phyloP scores from a whole-genome alignment of 2,329 filamentous ascomycete genomes.

The Aspergillus phoenicis region DNA sequence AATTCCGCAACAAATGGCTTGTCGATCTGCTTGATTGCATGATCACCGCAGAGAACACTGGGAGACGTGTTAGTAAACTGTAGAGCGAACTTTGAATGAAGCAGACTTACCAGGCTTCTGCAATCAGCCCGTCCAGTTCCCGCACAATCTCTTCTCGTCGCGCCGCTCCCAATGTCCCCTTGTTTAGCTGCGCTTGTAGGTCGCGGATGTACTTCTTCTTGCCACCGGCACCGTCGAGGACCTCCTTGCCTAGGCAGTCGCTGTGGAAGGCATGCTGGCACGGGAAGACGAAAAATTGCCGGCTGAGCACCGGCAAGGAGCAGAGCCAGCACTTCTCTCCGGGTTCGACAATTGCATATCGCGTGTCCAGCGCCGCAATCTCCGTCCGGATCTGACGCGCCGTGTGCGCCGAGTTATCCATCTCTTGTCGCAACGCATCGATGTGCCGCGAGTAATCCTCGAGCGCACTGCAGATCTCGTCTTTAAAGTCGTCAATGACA shows the following conservation, averaged over 20 bases:
- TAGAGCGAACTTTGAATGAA: constrained; percentile 15
- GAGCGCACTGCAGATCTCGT: constrained; percentile 91
- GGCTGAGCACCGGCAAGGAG: constrained; percentile 77
- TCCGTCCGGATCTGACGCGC: constrained; percentile 89
- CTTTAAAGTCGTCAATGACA: constrained; percentile 98
- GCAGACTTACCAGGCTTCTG: constrained; percentile 74
- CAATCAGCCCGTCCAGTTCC: constrained; percentile 90
- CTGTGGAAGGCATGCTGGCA: constrained; percentile 98
- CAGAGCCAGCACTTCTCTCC: constrained; percentile 94
- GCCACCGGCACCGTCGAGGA: constrained; percentile 78
- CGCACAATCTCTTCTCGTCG: constrained; percentile 80
- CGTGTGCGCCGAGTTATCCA: constrained; percentile 90
- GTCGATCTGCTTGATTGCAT: constrained; percentile 91
- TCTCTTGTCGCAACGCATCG: constrained; percentile 83
- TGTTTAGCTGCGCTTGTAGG: constrained; percentile 79
- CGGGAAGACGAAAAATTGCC: constrained; percentile 97
- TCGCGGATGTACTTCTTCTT: constrained; percentile 81
- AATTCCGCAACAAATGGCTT: constrained; percentile 80
- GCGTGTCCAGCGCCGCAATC: constrained; percentile 79
- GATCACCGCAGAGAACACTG: constrained; percentile 90
- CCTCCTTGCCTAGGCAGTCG: constrained; percentile 84
- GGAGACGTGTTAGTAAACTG: constrained; percentile 16
- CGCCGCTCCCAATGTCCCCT: constrained; percentile 68
- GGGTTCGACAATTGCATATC: constrained; percentile 95
- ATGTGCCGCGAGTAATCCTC: constrained; percentile 94